Conservation (phyloP, 2,329 filamentous ascomycete species). For the Paramyrothecium roridum region DNA sequence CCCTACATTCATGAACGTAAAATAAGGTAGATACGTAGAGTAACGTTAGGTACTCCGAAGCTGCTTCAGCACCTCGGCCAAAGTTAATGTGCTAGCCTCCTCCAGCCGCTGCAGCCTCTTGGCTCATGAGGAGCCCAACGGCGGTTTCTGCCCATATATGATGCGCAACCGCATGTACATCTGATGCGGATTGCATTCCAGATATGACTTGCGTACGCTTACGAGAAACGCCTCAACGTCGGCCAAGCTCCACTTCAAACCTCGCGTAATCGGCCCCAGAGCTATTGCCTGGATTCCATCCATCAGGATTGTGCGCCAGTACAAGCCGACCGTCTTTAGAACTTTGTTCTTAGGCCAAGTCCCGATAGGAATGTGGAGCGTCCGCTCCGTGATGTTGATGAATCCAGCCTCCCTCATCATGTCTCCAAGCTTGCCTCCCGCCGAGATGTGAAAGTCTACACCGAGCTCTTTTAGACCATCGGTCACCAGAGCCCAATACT, state of each 20-base stretch:
- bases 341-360: slow-evolving; percentile 50
- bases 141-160: slow-evolving; percentile 51
- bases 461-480: slow-evolving; percentile 41
- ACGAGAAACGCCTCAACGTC: slow-evolving; percentile 47
- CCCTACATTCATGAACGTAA: too few species aligned
- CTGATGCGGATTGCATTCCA: slow-evolving; percentile 35
- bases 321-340: slow-evolving; percentile 48
- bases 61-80: too few species aligned
- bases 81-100: neutral
- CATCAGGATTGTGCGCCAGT: slow-evolving; percentile 47
- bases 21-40: too few species aligned
- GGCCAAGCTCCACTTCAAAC: slow-evolving; percentile 43
- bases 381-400: slow-evolving; percentile 45
- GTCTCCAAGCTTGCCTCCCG: slow-evolving; percentile 35
- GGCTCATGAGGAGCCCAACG: neutral
- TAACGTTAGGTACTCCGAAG: too few species aligned
- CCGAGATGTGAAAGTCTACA: slow-evolving; percentile 42
- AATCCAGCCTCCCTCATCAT: slow-evolving; percentile 50
- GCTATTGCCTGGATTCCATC: slow-evolving; percentile 50
- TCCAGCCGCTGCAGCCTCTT: neutral
- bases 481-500: slow-evolving; percentile 44
- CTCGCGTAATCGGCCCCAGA: slow-evolving; percentile 48
- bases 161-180: slow-evolving; percentile 56
- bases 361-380: slow-evolving; percentile 52
- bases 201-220: slow-evolving; percentile 45